Evolutionary conservation across 2,329 filamentous ascomycete genomes (phyloP).

Genomic region (Cadophora luteo-olivacea): DNA sequence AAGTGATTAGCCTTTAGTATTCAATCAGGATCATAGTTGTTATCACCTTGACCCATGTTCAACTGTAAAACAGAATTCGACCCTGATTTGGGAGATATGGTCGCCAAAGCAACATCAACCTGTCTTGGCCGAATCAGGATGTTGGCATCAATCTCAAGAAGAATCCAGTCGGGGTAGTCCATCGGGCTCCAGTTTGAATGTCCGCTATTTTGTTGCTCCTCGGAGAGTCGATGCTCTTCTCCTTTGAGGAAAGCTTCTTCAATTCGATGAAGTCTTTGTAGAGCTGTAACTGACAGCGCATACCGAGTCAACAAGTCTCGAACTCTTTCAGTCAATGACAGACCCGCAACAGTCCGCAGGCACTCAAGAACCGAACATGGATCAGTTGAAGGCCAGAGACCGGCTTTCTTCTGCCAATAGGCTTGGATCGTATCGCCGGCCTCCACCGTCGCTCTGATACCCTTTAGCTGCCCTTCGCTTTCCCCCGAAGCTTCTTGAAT

Average conservation of each 20-base stretch:
- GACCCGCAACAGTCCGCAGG: constrained; percentile 45
- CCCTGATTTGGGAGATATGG: constrained; percentile 58
- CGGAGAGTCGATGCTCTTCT: constrained; percentile 43
- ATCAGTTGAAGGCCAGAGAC: constrained; percentile 51
- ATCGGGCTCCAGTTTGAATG: constrained; percentile 46
- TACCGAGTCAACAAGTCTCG: constrained; percentile 49
- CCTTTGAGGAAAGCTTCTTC: constrained; percentile 45
- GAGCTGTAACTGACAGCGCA: constrained; percentile 47
- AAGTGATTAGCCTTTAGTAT: too few species aligned
- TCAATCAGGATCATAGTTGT: neutral
- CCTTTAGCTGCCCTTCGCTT: too few species aligned
- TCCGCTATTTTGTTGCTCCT: constrained; percentile 49
- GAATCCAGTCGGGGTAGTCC: constrained; percentile 65
- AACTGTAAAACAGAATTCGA: constrained; percentile 68
- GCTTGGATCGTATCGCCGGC: neutral
- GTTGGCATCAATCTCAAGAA: constrained; percentile 71
- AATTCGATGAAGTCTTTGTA: constrained; percentile 54
- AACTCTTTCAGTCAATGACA: constrained; percentile 46
- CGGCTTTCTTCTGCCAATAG: constrained; percentile 49
- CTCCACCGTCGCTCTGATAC: too few species aligned
- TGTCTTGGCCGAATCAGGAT: constrained; percentile 68
- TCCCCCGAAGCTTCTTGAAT: too few species aligned
- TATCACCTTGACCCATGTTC: constrained; percentile 59
- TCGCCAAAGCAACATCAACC: constrained; percentile 66
- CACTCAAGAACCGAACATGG: constrained; percentile 51